Evolutionary conservation across 2,329 filamentous ascomycete species (phyloP), one percentile per base, ranked within the genome.

Genomic region (Pseudocercospora fuligena): DNA sequence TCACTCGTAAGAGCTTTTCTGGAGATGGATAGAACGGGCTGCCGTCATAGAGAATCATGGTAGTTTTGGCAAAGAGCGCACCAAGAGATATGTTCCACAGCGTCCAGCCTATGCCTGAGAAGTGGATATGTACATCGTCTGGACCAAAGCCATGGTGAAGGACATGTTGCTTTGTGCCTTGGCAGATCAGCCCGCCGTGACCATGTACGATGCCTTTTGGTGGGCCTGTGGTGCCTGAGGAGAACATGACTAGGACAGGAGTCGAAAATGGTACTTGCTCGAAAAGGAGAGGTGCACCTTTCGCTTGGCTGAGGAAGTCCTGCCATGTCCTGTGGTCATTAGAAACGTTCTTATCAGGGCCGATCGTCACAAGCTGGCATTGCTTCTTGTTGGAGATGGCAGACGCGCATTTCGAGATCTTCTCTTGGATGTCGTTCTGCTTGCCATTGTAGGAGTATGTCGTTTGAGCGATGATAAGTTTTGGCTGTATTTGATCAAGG

Each of bases 121-220:
- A 89, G 74, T 89, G 87, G 29, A 88, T 70, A 0, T 83, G 81
- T 14, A 76, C 82, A 2, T 80, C 75, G 5, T 63, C 25, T 0
- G 82, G 74, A 0, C 76, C 78, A 54, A 84, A 72, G 47, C 83
- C 79, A 9, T 80, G 76, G 70, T 89, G 86, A 29, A 89, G 72
- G 12, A 74, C 76, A 1, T 81, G 81, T 76, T 95, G 92, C 74
- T 93, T 88, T 59, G 76, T 78, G 0, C 78, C 73, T 56, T 77
- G 90, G 69, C 92, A 68, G 40, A 91, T 77, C 1, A 86, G 79
- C 0, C 89, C 88, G 6, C 90, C 90, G 1, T 87, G 85, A 16
- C 63, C 59, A 51, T 95, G 92, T 1, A 94, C 91, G 69, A 95
- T 94, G 64, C 91, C 92, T 75, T 95, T 95, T 16, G 92, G 92